Evolutionary conservation across 768 basidiomycete species (phyloP), one percentile per base, ranked within the genome.

Genomic region (Rhizopogon roseolus): DNA sequence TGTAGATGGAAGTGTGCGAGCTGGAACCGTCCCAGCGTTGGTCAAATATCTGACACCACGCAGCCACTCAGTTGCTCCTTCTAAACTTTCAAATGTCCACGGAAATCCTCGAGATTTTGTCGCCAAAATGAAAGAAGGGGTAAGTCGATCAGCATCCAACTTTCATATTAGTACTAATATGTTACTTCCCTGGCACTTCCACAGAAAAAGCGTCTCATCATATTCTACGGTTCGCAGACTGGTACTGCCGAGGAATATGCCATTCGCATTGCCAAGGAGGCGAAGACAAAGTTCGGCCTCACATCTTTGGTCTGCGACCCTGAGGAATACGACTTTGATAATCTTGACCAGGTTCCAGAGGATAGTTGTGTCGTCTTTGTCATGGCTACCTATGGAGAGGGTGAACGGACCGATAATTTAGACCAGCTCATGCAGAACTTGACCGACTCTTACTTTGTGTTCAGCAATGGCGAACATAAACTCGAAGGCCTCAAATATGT

Each of bases 181-280:
- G n/a, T n/a, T n/a, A n/a, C 56, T 42, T 51, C 62, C 10, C 22
- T 57, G 19, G 57, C 50, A 25, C 32, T 16, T 34, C 52, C 41
- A 39, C 64, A 98, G 95, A 96, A 95, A 82, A 98, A 97, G 71
- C 92, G 94, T 57, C 76, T 96, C 14, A 90, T 92, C 62, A 98
- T 98, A 65, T 96, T 99, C 69, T 99, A 97, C 66, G 96, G 96
- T 54, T 98, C 96, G 19, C 96, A 99, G 67, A 99, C 96, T 0
- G 96, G 96, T 54, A 99, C 96, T 14, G 96, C 96, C 2, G 97
- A 98, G 71, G 96, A 99, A 70, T 97, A 95, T 61, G 95, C 95
- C 40, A 93, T 96, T 61, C 90, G 97, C 69, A 81, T 99, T 9
- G 96, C 96, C 13, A 98, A 98, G 75, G 96, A 99, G 68, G 93